Evolutionary conservation across 257 asterid genomes (phyloP).

Genomic region (Penstemon barbatus): DNA sequence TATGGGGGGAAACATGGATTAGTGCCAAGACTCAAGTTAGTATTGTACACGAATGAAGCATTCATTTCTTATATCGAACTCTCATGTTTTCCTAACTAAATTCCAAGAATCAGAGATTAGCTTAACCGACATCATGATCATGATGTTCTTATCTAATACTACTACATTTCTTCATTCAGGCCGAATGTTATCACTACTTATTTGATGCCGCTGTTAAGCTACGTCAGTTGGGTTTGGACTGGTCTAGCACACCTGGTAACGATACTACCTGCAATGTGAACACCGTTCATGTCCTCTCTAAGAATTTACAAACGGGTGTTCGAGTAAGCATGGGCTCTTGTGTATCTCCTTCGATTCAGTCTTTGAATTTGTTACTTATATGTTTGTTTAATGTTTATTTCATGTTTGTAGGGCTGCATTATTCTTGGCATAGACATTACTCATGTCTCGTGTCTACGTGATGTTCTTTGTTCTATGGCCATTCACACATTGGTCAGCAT

Average conservation of each 20-base stretch:
- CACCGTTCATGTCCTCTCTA: slow-evolving; percentile 26
- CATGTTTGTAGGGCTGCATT: slow-evolving; percentile 42
- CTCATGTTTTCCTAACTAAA: neutral
- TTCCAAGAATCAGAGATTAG: too few species aligned
- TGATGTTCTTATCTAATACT: too few species aligned
- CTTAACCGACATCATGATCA: too few species aligned
- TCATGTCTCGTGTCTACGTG: too few species aligned
- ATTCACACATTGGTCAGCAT: neutral
- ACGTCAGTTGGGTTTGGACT: slow-evolving; percentile 52
- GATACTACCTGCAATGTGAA: slow-evolving; percentile 37
- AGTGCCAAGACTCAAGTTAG: slow-evolving; percentile 62
- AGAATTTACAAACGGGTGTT: neutral
- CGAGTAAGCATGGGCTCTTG: neutral
- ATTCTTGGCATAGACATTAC: slow-evolving; percentile 52
- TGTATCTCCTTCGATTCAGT: neutral
- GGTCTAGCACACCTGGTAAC: slow-evolving; percentile 47
- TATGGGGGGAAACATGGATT: slow-evolving; percentile 65
- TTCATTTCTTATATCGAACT: neutral
- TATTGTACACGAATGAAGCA: neutral
- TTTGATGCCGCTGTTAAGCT: slow-evolving; percentile 66
- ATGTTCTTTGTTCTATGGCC: too few species aligned
- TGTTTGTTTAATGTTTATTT: neutral
- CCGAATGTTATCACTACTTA: slow-evolving; percentile 63
- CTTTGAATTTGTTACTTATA: too few species aligned
- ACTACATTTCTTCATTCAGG: slow-evolving; percentile 28